Base-by-base conservation (phyloP, 2,329 filamentous ascomycete species). In the Exophiala spinifera region DNA sequence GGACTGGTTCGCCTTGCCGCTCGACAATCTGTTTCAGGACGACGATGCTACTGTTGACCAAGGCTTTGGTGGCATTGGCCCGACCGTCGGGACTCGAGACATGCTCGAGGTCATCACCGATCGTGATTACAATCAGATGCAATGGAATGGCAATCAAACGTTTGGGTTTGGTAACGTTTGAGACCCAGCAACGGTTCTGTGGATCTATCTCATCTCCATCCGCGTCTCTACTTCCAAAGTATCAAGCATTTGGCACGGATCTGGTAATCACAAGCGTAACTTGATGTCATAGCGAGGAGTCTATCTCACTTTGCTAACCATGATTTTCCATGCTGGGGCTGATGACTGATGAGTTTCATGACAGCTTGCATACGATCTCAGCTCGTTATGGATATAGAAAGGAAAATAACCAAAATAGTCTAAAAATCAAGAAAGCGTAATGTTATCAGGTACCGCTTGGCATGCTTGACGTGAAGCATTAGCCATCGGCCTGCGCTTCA, bases 1-100 rank as follows among this genome's bases (percentile, higher is more conserved):
- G 2, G 81, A 84, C 66, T 85, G 82, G 82, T 74, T 85, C 47
- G 78, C 82, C 0, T 65, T 85, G n/a, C 81, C 81, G 1, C 71
- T 85, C 2, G 81, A 85, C 65, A 79, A 81, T 40, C 75, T 85
- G 56, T 75, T 84, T 50, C 78, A 78, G 59, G 74, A 68, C 49
- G 72, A 72, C 14, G 72, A 70, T 8, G 69, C 69, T 2, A 70
- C 68, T 3, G 74, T 76, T 39, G 73, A 76, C 57, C 78, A 79
- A 63, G 79, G 79, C 11, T 76, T 79, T 1, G 80, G 83, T 50
- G 81, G 83, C 19, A 81, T 78, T 17, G 82, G 82, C 0, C 81
- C 81, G n/a, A 81, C 83, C 68, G 73, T 85, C 13, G 81, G 79
- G 1, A 80, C 74, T 43, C 74, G 74, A 51, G 74, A 77, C 53